phyloP scores from a whole-genome alignment of 768 basidiomycete species.

The Xerocomellus chrysenteron region DNA sequence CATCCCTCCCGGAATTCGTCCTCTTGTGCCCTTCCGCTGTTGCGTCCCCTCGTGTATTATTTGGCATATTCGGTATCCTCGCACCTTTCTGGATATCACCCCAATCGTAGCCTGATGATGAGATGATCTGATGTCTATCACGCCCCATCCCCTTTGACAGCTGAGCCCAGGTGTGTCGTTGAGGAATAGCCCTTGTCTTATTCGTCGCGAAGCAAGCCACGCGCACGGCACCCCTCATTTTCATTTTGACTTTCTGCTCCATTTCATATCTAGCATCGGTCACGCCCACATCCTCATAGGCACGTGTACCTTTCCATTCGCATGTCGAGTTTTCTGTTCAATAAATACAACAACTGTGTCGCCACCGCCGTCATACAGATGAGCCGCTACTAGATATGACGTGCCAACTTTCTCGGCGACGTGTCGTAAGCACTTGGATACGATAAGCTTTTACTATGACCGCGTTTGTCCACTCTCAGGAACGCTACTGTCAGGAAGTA shows the following conservation, averaged over 20 bases:
- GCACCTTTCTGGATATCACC: background rate
- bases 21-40: background rate
- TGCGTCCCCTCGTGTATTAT: background rate
- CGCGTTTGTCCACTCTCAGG: background rate
- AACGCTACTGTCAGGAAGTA: background rate
- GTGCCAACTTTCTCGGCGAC: background rate
- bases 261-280: background rate
- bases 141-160: background rate
- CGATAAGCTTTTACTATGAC: background rate
- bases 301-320: too few relatives aligned
- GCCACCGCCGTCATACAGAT: background rate
- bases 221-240: background rate
- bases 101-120: background rate
- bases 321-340: background rate
- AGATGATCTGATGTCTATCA: constrained; percentile 1
- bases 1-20: constrained; percentile 3
- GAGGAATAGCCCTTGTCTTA: constrained; percentile 1
- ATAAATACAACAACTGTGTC: background rate
- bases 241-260: background rate
- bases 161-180: background rate
- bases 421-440: too few relatives aligned
- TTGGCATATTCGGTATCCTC: too few relatives aligned
- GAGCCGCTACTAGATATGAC: background rate
- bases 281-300: background rate
- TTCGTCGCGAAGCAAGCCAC: constrained; percentile 1